Conservation (phyloP, 805 yeast genomes). For the Starmerella sp. region DNA sequence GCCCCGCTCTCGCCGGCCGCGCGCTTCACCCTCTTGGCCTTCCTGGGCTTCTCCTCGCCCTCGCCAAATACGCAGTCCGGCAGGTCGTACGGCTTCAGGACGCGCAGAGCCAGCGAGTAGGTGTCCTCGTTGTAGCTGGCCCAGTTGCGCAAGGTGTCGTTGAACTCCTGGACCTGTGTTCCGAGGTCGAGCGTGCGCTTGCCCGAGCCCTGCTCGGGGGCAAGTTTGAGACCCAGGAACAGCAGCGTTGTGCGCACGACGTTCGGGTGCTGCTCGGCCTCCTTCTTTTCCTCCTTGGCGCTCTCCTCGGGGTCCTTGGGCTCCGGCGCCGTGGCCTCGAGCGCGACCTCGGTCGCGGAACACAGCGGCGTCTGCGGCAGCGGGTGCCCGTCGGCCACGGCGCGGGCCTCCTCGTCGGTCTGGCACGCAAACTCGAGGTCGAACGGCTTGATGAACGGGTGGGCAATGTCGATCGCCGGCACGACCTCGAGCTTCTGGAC, state of each 20-base stretch:
- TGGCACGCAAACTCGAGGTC: slow-evolving; percentile 41
- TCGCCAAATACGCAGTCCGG: slow-evolving; percentile 76
- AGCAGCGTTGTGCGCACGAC: slow-evolving; percentile 45
- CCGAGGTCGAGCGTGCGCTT: slow-evolving; percentile 54
- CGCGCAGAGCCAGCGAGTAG: slow-evolving; percentile 53
- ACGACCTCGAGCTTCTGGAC: slow-evolving; percentile 74
- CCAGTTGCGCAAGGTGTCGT: slow-evolving; percentile 66
- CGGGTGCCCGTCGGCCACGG: slow-evolving; percentile 39
- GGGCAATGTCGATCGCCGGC: slow-evolving; percentile 70
- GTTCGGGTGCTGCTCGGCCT: slow-evolving; percentile 2
- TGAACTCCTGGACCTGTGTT: slow-evolving; percentile 83
- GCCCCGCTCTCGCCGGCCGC: slow-evolving; percentile 20
- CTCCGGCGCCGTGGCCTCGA: slow-evolving; percentile 24
- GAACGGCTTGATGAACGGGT: slow-evolving; percentile 77
- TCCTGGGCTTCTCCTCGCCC: slow-evolving; percentile 66
- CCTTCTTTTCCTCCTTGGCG: not conserved
- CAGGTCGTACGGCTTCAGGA: slow-evolving; percentile 59
- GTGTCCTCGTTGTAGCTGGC: slow-evolving; percentile 50
- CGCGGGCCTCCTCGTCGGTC: slow-evolving; percentile 44
- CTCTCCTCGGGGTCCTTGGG: slow-evolving; percentile 8
- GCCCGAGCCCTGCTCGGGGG: slow-evolving; percentile 30
- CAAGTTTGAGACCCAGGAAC: slow-evolving; percentile 65
- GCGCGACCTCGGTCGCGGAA: slow-evolving; percentile 29
- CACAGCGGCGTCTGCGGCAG: slow-evolving; percentile 41
- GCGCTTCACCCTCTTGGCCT: slow-evolving; percentile 39